These are phyloP conservation scores for Microbotryum lychnidis-dioicae DNA, from an alignment of 1,284 basidiomycete species.

Conservation along the genomic window DNA sequence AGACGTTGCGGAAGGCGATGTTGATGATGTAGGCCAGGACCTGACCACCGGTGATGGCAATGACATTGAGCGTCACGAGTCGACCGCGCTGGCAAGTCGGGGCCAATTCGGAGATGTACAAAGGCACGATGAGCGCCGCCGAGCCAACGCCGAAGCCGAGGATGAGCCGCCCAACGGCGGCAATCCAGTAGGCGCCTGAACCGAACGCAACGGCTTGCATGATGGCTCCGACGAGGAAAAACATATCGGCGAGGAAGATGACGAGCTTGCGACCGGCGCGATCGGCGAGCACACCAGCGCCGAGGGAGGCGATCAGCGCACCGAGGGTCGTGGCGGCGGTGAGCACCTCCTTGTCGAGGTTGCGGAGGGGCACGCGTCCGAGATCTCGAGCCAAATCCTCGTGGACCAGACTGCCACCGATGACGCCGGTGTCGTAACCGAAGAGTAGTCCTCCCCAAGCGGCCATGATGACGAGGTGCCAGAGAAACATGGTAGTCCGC, in stretches of 20 bases:
- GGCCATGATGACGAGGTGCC: conserved; percentile 48
- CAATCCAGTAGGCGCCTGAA: conserved; percentile 62
- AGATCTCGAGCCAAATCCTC: conserved; percentile 21
- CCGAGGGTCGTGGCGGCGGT: conserved; percentile 72
- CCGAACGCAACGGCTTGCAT: conserved; percentile 51
- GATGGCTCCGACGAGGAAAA: conserved; percentile 64
- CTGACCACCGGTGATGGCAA: conserved; percentile 34
- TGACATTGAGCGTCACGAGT: conserved; percentile 53
- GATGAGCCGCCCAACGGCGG: conserved; percentile 61
- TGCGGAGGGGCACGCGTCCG: conserved; percentile 12
- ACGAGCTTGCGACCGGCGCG: conserved; percentile 44
- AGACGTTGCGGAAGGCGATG: conserved; percentile 53
- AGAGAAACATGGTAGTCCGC: conserved; percentile 59
- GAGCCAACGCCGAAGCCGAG: conserved; percentile 51
- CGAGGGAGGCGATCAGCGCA: conserved; percentile 63
- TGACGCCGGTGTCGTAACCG: conserved; percentile 31
- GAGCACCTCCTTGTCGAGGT: conserved; percentile 27
- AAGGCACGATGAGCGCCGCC: conserved; percentile 26
- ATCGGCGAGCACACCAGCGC: conserved; percentile 52
- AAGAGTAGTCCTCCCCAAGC: conserved; percentile 28
- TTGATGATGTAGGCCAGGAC: conserved; percentile 42
- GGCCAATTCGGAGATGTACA: conserved; percentile 76
- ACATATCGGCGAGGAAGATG: conserved; percentile 59
- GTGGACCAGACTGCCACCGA: conserved; percentile 30
- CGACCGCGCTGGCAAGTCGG: conserved; percentile 63